These are phyloP conservation scores for Crithidia thermophila DNA, from an alignment of 208 protist species.

Conservation along the genomic window DNA sequence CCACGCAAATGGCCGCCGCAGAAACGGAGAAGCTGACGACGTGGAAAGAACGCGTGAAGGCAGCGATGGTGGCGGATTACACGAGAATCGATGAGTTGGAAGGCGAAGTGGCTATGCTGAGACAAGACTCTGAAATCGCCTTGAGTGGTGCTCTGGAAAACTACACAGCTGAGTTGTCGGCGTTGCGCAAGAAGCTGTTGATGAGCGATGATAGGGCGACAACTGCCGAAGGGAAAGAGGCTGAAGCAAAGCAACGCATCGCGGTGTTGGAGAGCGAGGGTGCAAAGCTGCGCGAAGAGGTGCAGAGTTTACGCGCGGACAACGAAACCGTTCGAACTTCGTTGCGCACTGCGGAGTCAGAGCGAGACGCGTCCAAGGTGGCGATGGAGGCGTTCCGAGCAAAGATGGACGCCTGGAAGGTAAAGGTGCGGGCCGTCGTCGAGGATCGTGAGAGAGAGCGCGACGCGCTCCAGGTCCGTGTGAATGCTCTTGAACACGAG, in stretches of 20 bases:
- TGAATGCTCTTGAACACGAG: background rate
- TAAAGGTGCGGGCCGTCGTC: constrained; percentile 26
- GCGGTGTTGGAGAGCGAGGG: too few species aligned
- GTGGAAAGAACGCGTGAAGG: constrained; percentile 24
- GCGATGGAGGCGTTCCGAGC: constrained; percentile 12
- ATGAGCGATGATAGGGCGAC: too few species aligned
- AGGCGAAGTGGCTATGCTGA: background rate
- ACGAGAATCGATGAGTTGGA: constrained; percentile 8
- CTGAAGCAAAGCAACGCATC: too few species aligned
- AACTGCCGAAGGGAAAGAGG: too few species aligned
- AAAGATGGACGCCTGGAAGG: constrained; percentile 32
- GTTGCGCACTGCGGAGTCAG: background rate
- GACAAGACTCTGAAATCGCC: too few species aligned
- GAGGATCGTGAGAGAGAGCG: constrained; percentile 28
- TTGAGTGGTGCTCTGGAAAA: too few species aligned
- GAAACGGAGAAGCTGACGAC: background rate
- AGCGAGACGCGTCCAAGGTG: background rate
- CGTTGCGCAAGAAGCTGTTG: too few species aligned
- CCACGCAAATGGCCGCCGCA: too few species aligned
- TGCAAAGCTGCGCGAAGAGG: too few species aligned
- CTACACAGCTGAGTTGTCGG: too few species aligned
- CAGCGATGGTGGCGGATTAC: background rate
- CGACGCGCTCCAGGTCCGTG: constrained; percentile 7
- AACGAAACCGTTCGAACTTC: too few species aligned
- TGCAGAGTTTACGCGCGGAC: too few species aligned